Conservation (phyloP, 2,329 filamentous ascomycete species). For the Myriosclerotinia scirpicola region DNA sequence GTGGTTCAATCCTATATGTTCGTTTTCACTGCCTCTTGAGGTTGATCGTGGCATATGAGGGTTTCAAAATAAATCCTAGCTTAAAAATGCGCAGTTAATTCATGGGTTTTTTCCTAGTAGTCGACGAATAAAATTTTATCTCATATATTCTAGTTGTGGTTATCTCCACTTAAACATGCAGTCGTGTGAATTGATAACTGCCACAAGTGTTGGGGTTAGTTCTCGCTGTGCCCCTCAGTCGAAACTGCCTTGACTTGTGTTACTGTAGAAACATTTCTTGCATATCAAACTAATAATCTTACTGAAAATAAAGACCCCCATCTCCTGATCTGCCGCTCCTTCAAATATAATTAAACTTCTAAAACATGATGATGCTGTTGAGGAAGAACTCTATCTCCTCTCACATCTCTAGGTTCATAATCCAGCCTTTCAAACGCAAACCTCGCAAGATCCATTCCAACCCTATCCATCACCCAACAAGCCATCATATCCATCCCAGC, state of each 20-base stretch:
- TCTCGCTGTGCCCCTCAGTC: neutral
- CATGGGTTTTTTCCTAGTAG: neutral
- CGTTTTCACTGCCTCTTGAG: neutral
- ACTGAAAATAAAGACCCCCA: neutral
- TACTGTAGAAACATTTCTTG: neutral
- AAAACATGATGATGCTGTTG: constrained; percentile 25
- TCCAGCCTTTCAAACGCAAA: constrained; percentile 29
- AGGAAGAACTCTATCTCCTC: constrained; percentile 40
- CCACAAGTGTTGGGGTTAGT: neutral
- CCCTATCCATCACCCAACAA: constrained; percentile 34
- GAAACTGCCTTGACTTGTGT: neutral
- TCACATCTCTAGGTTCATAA: constrained; percentile 35
- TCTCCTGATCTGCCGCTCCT: neutral
- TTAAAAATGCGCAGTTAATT: neutral
- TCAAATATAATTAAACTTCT: neutral
- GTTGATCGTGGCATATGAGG: too few relatives aligned
- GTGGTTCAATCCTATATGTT: neutral
- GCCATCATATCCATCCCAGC: constrained; percentile 46
- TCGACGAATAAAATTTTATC: neutral
- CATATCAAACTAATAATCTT: neutral
- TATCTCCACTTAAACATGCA: neutral
- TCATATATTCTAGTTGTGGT: neutral
- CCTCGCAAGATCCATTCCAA: constrained; percentile 30
- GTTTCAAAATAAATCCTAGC: neutral
- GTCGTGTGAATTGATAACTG: neutral